Evolutionary conservation across 1,284 basidiomycete species (phyloP).

Genomic region (Cutaneotrichosporon cavernicola): DNA sequence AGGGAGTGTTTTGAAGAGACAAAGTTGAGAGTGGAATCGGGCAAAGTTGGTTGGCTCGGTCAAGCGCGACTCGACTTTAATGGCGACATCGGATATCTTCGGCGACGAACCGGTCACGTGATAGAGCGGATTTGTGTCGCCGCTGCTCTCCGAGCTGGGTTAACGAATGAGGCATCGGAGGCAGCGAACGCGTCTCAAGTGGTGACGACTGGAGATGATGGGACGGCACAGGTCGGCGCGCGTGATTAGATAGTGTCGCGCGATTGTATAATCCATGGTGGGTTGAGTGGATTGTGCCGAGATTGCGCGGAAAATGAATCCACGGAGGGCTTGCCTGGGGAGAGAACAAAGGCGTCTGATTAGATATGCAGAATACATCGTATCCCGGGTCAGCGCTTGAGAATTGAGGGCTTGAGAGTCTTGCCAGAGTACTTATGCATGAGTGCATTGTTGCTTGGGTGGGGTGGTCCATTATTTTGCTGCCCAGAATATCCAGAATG

Average conservation of each 20-base stretch:
- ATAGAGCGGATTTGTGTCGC: background rate
- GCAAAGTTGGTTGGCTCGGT: background rate
- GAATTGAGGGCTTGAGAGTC: background rate
- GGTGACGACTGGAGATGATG: background rate
- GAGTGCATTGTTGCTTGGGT: too few species aligned
- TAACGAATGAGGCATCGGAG: background rate
- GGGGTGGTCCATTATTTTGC: too few species aligned
- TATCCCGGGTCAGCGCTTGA: background rate
- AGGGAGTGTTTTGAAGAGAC: background rate
- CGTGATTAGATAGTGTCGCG: background rate
- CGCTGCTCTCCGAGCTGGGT: background rate
- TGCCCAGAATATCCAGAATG: too few species aligned
- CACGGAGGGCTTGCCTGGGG: background rate
- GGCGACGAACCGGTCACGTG: background rate
- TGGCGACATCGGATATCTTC: constrained; percentile 6
- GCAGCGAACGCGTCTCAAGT: background rate
- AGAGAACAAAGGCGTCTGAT: too few species aligned
- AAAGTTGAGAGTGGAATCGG: background rate
- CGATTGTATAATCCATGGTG: background rate
- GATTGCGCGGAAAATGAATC: background rate
- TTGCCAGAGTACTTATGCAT: too few species aligned
- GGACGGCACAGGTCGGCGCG: background rate
- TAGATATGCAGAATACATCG: too few species aligned
- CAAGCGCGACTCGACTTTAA: background rate
- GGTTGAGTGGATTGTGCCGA: background rate